phyloP scores from a whole-genome alignment of 163 green algal species.

The Prototheca cutis region DNA sequence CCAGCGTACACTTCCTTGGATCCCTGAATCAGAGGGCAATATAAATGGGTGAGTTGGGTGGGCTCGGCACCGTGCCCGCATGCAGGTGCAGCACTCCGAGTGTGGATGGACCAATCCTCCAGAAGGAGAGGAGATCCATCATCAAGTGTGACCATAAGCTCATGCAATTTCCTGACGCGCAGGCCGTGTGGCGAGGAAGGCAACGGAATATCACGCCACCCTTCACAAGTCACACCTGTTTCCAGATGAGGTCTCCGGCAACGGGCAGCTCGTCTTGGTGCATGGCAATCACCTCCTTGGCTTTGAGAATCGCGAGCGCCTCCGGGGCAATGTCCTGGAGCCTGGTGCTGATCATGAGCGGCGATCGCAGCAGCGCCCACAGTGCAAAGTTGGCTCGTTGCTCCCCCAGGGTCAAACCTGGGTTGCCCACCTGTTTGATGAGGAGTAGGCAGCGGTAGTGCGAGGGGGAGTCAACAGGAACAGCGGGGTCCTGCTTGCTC shows the following conservation, averaged over 20 bases:
- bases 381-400: conserved; percentile 60
- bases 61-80: not conserved
- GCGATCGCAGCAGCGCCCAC: conserved; percentile 65
- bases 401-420: conserved; percentile 28
- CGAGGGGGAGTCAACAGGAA: not conserved
- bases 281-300: conserved; percentile 54
- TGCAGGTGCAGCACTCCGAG: not conserved
- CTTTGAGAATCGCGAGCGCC: conserved; percentile 41
- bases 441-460: no score
- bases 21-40: conserved; percentile 15
- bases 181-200: no score
- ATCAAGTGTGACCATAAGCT: no score
- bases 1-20: conserved; percentile 45
- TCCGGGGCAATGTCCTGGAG: conserved; percentile 29
- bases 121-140: no score
- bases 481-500: no score
- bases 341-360: conserved; percentile 63
- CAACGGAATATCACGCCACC: no score
- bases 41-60: not conserved
- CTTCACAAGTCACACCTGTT: no score
- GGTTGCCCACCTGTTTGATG: conserved; percentile 50
- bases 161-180: no score
- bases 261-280: conserved; percentile 59
- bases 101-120: no score
- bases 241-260: conserved; percentile 51